phyloP scores from a whole-genome alignment of 108 stramenopile genomes.

The Nannochloropsis oceanica region DNA sequence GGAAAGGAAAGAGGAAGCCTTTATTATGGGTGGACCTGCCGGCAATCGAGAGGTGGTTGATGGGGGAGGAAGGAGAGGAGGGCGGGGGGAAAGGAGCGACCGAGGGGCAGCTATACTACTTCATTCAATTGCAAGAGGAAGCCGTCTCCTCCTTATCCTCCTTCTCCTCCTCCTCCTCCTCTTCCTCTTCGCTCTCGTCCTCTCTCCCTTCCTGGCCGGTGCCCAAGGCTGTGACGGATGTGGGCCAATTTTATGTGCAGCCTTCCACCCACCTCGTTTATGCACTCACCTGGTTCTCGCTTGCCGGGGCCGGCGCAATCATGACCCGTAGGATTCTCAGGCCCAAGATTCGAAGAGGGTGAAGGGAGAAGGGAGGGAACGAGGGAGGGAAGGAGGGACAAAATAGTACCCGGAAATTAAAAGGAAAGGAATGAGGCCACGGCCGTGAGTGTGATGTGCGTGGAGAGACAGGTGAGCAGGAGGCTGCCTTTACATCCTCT shows the following conservation, averaged over 20 bases:
- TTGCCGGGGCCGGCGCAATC: not conserved
- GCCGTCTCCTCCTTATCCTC: not conserved
- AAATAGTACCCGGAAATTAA: not conserved
- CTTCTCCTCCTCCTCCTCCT: not conserved
- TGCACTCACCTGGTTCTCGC: slow-evolving; percentile 5
- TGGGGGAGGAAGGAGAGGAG: not conserved
- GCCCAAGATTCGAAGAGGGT: not conserved
- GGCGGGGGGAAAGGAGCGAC: not conserved
- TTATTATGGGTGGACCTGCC: slow-evolving; percentile 6
- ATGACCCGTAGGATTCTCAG: not conserved
- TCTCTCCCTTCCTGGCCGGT: not conserved
- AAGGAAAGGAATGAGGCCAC: not conserved
- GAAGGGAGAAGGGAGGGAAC: not conserved
- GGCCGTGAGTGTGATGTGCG: not conserved
- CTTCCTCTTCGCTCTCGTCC: not conserved
- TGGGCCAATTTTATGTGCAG: slow-evolving; percentile 9
- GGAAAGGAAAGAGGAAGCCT: not conserved
- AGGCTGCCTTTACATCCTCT: not conserved
- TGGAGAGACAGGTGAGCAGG: not conserved
- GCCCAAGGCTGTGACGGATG: not conserved
- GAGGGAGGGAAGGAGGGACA: not conserved
- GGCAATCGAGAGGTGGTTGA: not conserved
- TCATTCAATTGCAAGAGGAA: not conserved
- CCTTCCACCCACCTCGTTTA: slow-evolving; percentile 12
- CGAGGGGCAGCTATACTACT: not conserved